Evolutionary conservation across 352 stramenopile species (phyloP).

Genomic region (Globisporangium cederbergense): DNA sequence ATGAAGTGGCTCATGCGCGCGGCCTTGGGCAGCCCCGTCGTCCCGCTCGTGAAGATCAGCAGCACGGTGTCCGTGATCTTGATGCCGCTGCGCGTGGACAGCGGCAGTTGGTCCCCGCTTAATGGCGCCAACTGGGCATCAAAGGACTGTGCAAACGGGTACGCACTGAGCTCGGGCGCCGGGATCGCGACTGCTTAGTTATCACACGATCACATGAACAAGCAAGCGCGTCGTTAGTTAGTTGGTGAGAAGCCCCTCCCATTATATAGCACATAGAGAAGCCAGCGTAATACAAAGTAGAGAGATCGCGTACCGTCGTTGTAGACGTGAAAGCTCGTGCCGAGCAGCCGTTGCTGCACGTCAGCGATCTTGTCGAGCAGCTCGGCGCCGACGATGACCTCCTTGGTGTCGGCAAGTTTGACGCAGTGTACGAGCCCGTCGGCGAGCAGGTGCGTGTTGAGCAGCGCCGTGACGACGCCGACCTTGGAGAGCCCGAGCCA

Average conservation of each 20-base stretch:
- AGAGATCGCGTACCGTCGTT: constrained; percentile 31
- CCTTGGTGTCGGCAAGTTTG: constrained; percentile 48
- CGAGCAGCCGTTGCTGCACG: constrained; percentile 29
- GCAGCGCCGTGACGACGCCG: constrained; percentile 74
- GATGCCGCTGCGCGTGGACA: constrained; percentile 29
- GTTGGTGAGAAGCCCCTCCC: no score
- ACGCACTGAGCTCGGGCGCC: constrained; percentile 5
- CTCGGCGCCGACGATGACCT: constrained; percentile 67
- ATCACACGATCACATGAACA: neutral
- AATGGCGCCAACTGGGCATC: constrained; percentile 33
- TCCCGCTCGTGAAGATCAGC: constrained; percentile 42
- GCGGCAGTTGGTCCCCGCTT: constrained; percentile 24
- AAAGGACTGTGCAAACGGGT: constrained; percentile 42
- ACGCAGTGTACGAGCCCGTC: constrained; percentile 73
- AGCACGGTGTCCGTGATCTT: constrained; percentile 54
- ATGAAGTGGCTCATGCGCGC: constrained; percentile 71
- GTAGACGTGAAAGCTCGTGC: constrained; percentile 48
- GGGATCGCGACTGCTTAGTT: constrained; percentile 21
- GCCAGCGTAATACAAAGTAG: neutral
- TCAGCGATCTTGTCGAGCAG: constrained; percentile 38
- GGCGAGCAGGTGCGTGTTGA: constrained; percentile 74
- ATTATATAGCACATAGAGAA: neutral
- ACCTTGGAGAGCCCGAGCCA: constrained; percentile 85
- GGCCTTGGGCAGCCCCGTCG: constrained; percentile 61
- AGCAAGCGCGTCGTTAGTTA: neutral